phyloP scores from a whole-genome alignment of 805 yeast species.

The Saccharomycopsis fodiens region DNA sequence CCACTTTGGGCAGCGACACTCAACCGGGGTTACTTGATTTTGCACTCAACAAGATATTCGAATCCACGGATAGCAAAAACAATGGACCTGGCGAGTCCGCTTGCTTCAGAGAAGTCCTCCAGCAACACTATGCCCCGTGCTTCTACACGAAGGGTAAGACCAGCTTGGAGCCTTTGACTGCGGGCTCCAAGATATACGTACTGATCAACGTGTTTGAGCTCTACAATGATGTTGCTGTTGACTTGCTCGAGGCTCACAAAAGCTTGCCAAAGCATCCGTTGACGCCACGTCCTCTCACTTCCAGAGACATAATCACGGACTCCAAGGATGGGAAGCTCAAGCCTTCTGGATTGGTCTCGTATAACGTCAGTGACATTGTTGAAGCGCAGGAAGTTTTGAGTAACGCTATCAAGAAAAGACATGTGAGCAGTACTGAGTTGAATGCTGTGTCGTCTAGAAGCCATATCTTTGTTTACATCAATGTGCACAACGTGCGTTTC shows the following conservation, averaged over 20 bases:
- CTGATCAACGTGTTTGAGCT: conserved; percentile 47
- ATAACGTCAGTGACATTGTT: conserved; percentile 22
- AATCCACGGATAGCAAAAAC: conserved; percentile 8
- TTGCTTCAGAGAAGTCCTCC: neutral
- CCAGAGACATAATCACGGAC: conserved; percentile 37
- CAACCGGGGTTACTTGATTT: conserved; percentile 34
- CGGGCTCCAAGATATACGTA: conserved; percentile 25
- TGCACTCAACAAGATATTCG: conserved; percentile 28
- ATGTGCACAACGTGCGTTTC: conserved; percentile 25
- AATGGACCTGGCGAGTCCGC: neutral
- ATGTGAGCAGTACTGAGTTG: conserved; percentile 36
- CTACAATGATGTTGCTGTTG: conserved; percentile 39
- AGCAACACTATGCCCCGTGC: conserved; percentile 10
- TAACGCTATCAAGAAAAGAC: conserved; percentile 33
- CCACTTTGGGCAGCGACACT: conserved; percentile 30
- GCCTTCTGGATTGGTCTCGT: conserved; percentile 32
- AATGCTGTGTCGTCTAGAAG: conserved; percentile 42
- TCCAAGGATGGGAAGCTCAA: conserved; percentile 36
- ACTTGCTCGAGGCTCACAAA: conserved; percentile 25
- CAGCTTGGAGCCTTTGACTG: neutral
- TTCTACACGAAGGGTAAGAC: neutral
- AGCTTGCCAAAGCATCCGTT: conserved; percentile 21
- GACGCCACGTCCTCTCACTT: conserved; percentile 9
- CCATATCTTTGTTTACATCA: conserved; percentile 42
- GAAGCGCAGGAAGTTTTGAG: conserved; percentile 33